A percentile compares a stretch with the other conserved stretches of the same genome.
Conservation (phyloP, 2,329 filamentous ascomycete species). For the Amesomyces nigricolor region DNA sequence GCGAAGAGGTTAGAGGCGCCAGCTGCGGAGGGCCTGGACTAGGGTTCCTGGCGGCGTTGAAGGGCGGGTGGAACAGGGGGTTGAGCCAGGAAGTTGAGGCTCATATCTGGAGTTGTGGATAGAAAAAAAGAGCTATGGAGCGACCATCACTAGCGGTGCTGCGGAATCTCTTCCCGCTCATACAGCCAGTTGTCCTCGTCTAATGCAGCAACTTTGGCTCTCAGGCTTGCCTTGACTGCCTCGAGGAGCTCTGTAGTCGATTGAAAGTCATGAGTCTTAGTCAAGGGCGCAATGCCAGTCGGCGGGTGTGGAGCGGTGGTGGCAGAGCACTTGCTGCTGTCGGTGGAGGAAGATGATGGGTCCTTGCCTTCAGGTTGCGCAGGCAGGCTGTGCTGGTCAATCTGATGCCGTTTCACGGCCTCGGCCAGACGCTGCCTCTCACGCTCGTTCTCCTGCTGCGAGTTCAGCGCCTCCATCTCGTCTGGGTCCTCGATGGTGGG, state of each 20-base stretch:
- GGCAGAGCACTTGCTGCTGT: background rate
- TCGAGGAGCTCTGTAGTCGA: slow-evolving; percentile 57
- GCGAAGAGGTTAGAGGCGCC: slow-evolving; percentile 44
- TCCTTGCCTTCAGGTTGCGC: slow-evolving; percentile 61
- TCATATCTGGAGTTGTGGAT: background rate
- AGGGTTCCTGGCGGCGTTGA: slow-evolving; percentile 19
- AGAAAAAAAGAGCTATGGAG: background rate
- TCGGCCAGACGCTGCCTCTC: slow-evolving; percentile 57
- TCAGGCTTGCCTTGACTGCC: slow-evolving; percentile 62
- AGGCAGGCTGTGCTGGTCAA: slow-evolving; percentile 48
- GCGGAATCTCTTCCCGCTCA: slow-evolving; percentile 57
- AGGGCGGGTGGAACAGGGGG: background rate
- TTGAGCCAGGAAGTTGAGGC: background rate
- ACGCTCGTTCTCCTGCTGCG: slow-evolving; percentile 52
- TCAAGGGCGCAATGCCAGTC: background rate
- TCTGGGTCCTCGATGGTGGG: slow-evolving; percentile 50
- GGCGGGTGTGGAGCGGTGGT: background rate
- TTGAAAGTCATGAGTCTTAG: slow-evolving; percentile 14
- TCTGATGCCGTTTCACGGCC: slow-evolving; percentile 55
- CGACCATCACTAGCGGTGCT: slow-evolving; percentile 31
- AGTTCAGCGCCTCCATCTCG: slow-evolving; percentile 48
- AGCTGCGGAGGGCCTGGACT: slow-evolving; percentile 56
- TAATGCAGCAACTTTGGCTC: slow-evolving; percentile 65
- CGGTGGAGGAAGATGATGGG: background rate
- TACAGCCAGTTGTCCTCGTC: slow-evolving; percentile 91